phyloP scores from a whole-genome alignment of 139 green algal species.

The Limnomonas spitsbergensis region DNA sequence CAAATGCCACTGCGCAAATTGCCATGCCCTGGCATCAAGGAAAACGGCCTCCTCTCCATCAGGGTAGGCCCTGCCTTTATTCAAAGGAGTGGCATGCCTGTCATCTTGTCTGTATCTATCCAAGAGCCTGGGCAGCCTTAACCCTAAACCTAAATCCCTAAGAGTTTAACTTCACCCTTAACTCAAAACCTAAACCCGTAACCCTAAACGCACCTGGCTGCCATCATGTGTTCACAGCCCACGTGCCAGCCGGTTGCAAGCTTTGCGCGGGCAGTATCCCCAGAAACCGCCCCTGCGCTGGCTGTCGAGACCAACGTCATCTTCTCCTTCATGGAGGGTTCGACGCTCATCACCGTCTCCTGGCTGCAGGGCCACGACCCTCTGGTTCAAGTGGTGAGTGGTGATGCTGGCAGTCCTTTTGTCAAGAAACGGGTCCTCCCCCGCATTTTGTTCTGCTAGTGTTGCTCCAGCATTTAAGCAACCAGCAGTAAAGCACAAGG shows the following conservation, averaged over 20 bases:
- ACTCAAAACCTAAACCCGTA: no score
- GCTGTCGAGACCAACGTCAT: not conserved
- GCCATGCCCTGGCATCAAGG: no score
- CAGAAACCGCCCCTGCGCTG: not conserved
- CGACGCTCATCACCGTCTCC: not conserved
- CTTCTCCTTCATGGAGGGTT: conserved; percentile 12
- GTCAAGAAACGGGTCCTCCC: no score
- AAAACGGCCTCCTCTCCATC: no score
- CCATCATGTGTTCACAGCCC: no score
- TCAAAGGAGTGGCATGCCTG: not conserved
- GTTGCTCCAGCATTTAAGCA: no score
- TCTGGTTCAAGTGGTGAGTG: not conserved
- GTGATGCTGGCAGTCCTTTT: no score
- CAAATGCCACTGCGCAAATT: no score
- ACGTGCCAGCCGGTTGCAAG: not conserved
- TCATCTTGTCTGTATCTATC: conserved; percentile 1
- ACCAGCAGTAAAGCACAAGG: no score
- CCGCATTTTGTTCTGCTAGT: no score
- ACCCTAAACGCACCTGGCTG: no score
- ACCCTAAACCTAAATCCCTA: not conserved
- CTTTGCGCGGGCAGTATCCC: not conserved
- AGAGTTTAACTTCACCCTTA: no score
- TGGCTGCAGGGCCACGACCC: not conserved
- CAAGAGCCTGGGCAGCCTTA: not conserved
- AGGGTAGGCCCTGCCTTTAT: not conserved